Conservation (phyloP, 1,284 basidiomycete species). For the Butyriboletus regius region DNA sequence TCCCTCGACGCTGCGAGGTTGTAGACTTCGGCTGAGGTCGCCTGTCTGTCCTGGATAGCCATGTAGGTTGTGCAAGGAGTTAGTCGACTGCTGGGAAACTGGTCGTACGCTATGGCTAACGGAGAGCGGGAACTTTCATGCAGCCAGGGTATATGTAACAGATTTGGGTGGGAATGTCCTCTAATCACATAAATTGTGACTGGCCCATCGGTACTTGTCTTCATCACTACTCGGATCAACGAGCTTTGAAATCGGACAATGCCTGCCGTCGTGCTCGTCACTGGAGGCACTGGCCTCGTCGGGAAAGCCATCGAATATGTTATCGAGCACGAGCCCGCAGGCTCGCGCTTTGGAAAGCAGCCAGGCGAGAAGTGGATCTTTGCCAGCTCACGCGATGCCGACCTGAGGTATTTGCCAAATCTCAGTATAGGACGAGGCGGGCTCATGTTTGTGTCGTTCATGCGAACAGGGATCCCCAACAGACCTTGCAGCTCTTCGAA, state of each 20-base stretch:
- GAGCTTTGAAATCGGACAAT: conserved; percentile 19
- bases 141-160: conserved; percentile 1
- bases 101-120: neutral
- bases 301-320: conserved; percentile 74
- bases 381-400: conserved; percentile 65
- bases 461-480: conserved; percentile 49
- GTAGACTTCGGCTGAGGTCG: conserved; percentile 54
- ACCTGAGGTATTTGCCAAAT: conserved; percentile 52
- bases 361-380: conserved; percentile 81
- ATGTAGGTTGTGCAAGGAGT: neutral
- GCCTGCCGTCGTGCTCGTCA: conserved; percentile 63
- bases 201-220: neutral
- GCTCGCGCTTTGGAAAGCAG: conserved; percentile 68
- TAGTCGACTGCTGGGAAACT: conserved; percentile 6
- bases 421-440: neutral
- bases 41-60: conserved; percentile 37
- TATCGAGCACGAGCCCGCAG: conserved; percentile 68
- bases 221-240: neutral
- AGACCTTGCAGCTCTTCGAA: conserved; percentile 66
- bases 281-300: conserved; percentile 79
- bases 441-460: conserved; percentile 2
- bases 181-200: conserved; percentile 1
- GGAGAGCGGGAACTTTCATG: conserved; percentile 9
- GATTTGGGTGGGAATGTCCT: conserved; percentile 15
- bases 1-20: conserved; percentile 47